Evolutionary conservation across 441 rosid species (phyloP), one percentile per base, ranked within the genome.

Genomic region (Brassica balearica): DNA sequence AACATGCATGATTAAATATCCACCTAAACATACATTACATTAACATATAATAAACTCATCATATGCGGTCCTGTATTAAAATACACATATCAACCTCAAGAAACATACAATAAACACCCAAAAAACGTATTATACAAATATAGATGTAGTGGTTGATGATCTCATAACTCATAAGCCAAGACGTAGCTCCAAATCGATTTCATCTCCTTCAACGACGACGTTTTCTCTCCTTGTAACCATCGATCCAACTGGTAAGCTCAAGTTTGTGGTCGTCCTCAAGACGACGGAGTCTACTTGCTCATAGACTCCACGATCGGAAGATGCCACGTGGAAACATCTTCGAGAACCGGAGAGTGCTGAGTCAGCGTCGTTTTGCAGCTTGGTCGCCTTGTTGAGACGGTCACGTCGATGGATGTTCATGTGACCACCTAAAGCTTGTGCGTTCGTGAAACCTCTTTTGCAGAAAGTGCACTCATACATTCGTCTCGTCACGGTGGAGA

Each of bases 401-500:
- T 90, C 88, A 77, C 84, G 88, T 61, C 94, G 82, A 77, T 90
- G 92, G 48, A 89, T 88, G 74, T 89, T 89, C 94, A 88, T 89
- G 83, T 89, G 92, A 51, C 92, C 90, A 1, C 93, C 93, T 19
- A 89, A 72, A 55, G 91, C 93, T 78, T 89, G 94, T 59, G 94
- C 91, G 77, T 81, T 87, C 48, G 90, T 84, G 81, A 90, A 90
- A 7, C 91, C 94, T 78, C 92, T 86, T 81, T 83, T 87, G 76
- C 94, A 90, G 58, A 88, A 88, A 75, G 79, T 82, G 72, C 94
- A 90, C 51, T 84, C 90, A 34, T 90, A 88, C 83, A 80, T 80
- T 23, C 83, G 53, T 76, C 77, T 66, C 0, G 66, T 72, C 67
- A 76, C 83, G 41, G 76, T 71, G 77, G 83, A 32, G 73, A 58